Percentiles rank a stretch among this genome's conserved stretches.
Conservation (phyloP, 1,139 yeast species). For the Debaryomycetaceae sp. region DNA sequence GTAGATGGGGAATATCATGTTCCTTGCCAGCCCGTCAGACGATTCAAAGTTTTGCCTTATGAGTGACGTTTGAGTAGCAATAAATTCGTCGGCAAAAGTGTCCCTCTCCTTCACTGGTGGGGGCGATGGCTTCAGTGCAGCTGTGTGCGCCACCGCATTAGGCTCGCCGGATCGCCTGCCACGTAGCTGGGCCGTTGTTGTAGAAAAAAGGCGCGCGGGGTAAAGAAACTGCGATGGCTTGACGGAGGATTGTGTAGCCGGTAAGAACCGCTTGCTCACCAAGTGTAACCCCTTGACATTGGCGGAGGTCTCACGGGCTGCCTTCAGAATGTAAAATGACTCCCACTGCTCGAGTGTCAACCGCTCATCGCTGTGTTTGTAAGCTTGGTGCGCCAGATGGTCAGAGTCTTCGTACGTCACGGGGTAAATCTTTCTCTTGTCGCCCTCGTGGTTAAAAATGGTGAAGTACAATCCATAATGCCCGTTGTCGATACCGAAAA, state of each 20-base stretch:
- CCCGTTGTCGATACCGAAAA: constrained; percentile 33
- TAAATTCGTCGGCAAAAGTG: constrained; percentile 21
- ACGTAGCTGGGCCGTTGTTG: constrained; percentile 1
- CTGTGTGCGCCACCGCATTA: too few species aligned
- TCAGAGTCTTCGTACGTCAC: constrained; percentile 8
- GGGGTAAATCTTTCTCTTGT: constrained; percentile 11
- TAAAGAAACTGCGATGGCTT: constrained; percentile 1
- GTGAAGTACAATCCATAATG: constrained; percentile 45
- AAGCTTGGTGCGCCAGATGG: constrained; percentile 2
- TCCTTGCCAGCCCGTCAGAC: too few species aligned
- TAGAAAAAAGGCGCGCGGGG: constrained; percentile 4
- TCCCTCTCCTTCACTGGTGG: constrained; percentile 2
- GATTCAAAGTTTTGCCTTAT: constrained; percentile 12
- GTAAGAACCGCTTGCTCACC: constrained; percentile 17
- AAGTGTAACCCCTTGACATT: constrained; percentile 20
- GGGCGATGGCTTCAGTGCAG: not conserved
- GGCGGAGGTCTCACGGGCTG: constrained; percentile 25
- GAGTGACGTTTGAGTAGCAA: constrained; percentile 18
- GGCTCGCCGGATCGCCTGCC: too few species aligned
- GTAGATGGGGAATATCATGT: constrained; percentile 39
- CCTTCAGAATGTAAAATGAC: constrained; percentile 25
- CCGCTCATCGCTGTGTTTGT: not conserved
- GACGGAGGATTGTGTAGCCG: constrained; percentile 12
- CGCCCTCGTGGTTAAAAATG: constrained; percentile 37
- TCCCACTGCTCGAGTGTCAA: constrained; percentile 7